Evolutionary conservation across 768 basidiomycete species (phyloP).

Genomic region (Symmetrospora coprosmae): DNA sequence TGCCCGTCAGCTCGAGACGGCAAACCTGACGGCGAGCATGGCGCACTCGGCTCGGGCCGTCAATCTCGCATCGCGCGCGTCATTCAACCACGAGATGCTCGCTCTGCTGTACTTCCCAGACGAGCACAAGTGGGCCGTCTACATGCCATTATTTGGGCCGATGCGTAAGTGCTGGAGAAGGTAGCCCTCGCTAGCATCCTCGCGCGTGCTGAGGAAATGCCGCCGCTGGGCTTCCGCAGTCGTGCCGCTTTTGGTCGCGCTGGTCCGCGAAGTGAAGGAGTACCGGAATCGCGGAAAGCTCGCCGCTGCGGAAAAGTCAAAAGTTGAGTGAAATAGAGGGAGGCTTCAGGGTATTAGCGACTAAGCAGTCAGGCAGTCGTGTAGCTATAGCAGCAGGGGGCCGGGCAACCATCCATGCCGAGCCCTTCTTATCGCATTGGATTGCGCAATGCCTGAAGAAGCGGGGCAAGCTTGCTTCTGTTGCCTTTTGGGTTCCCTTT

Average conservation of each 20-base stretch:
- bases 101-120: conserved; percentile 92
- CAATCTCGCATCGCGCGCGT: conserved; percentile 62
- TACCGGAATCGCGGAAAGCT: neutral
- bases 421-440: no score
- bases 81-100: conserved; percentile 94
- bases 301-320: no score
- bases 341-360: no score
- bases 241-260: conserved; percentile 13
- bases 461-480: no score
- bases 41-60: conserved; percentile 51
- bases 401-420: no score
- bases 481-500: no score
- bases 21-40: conserved; percentile 38
- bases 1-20: neutral
- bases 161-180: conserved; percentile 36
- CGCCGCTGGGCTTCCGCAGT: neutral
- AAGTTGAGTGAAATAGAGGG: no score
- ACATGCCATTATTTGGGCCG: conserved; percentile 86
- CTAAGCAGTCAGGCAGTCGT: no score
- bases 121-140: conserved; percentile 94
- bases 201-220: neutral
- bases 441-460: no score
- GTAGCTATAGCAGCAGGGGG: no score
- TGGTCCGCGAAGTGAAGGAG: conserved; percentile 9
- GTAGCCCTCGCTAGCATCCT: neutral